These are phyloP conservation scores for Stagonosporopsis rhizophila DNA, from an alignment of 2,329 filamentous ascomycete species.

Conservation along the genomic window DNA sequence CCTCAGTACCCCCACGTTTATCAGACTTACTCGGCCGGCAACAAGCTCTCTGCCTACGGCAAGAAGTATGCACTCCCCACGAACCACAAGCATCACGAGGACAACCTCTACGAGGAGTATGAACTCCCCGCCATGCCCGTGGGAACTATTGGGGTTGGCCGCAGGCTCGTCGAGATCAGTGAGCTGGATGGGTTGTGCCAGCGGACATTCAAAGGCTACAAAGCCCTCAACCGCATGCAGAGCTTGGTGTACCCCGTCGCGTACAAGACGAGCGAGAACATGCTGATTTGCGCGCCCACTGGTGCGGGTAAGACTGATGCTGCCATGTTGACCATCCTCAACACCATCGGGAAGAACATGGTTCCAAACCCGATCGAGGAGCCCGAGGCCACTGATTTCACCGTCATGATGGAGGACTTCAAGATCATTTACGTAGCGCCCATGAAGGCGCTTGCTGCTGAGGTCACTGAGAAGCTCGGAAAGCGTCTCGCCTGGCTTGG, in stretches of 20 bases:
- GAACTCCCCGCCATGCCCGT: slow-evolving; percentile 82
- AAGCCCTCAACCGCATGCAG: slow-evolving; percentile 95
- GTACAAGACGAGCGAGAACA: slow-evolving; percentile 95
- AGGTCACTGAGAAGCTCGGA: slow-evolving; percentile 92
- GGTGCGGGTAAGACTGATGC: slow-evolving; percentile 99
- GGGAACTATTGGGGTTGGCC: slow-evolving; percentile 73
- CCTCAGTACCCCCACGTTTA: slow-evolving; percentile 94
- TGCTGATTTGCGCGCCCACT: slow-evolving; percentile 97
- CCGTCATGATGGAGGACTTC: slow-evolving; percentile 85
- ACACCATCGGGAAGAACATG: slow-evolving; percentile 86
- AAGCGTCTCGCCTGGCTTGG: slow-evolving; percentile 93
- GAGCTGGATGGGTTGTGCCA: slow-evolving; percentile 89
- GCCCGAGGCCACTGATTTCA: slow-evolving; percentile 76
- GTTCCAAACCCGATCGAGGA: slow-evolving; percentile 80
- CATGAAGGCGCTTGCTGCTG: slow-evolving; percentile 97
- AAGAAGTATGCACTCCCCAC: slow-evolving; percentile 82
- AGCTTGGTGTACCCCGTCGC: slow-evolving; percentile 94
- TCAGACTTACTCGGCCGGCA: slow-evolving; percentile 80
- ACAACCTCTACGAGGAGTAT: slow-evolving; percentile 87
- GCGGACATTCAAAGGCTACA: slow-evolving; percentile 94
- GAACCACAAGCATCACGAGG: slow-evolving; percentile 74
- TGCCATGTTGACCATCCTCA: slow-evolving; percentile 94
- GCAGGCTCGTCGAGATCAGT: slow-evolving; percentile 77
- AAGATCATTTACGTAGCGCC: slow-evolving; percentile 99
- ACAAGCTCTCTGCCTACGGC: slow-evolving; percentile 80